Conservation (phyloP, 129 eudicot species). For the Dittrichia graveolens region DNA sequence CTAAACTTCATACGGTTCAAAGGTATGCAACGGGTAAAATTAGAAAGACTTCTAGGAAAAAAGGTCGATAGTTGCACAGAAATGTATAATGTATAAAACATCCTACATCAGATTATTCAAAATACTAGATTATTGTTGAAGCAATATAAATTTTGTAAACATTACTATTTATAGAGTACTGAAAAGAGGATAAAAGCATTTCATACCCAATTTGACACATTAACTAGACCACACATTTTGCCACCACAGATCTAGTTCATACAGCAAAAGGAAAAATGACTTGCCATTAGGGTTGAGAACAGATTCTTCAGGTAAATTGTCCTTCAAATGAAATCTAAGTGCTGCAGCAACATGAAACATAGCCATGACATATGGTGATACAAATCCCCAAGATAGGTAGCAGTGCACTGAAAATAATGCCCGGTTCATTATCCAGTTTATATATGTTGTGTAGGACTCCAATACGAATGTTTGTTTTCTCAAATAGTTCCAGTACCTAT, state of each 20-base stretch:
- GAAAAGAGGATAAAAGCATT: not conserved
- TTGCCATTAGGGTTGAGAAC: slow-evolving; percentile 56
- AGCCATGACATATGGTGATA: slow-evolving; percentile 80
- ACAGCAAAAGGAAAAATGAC: slow-evolving; percentile 5
- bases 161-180: too few species aligned
- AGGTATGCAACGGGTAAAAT: not conserved
- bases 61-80: not conserved
- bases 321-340: slow-evolving; percentile 51
- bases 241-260: not conserved
- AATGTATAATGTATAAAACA: not conserved
- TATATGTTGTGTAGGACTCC: slow-evolving; percentile 77
- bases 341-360: slow-evolving; percentile 75
- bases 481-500: slow-evolving; percentile 95
- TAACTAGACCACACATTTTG: not conserved
- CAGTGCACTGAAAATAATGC: slow-evolving; percentile 76
- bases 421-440: slow-evolving; percentile 87
- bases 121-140: not conserved
- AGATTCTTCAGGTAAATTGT: slow-evolving; percentile 42
- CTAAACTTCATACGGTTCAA: not conserved
- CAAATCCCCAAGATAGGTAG: slow-evolving; percentile 96
- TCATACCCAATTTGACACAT: not conserved
- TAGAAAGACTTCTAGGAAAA: not conserved
- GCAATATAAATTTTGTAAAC: not conserved
- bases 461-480: slow-evolving; percentile 95
- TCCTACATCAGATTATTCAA: not conserved